Conservation (phyloP, 2,329 filamentous ascomycete species). For the Fusarium chlamydosporum region DNA sequence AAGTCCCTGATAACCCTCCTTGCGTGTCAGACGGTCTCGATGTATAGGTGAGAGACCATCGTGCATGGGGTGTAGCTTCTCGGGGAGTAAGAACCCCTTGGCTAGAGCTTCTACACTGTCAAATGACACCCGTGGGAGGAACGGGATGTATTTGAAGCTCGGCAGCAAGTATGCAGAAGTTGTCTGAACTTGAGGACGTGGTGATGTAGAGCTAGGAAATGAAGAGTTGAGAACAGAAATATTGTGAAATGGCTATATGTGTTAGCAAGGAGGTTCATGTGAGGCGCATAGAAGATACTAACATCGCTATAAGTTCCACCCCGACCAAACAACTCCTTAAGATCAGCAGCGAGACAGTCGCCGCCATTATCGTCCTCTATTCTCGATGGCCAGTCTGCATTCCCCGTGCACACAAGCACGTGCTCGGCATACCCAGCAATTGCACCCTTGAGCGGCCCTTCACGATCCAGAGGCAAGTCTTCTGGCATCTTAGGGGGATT, state of each 20-base stretch:
- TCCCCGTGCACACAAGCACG: slow-evolving; percentile 85
- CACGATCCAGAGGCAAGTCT: slow-evolving; percentile 80
- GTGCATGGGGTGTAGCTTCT: slow-evolving; percentile 72
- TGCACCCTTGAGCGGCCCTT: slow-evolving; percentile 78
- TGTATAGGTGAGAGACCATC: slow-evolving; percentile 71
- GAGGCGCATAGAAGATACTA: slow-evolving; percentile 47
- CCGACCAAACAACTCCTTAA: slow-evolving; percentile 78
- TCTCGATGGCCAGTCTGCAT: slow-evolving; percentile 82
- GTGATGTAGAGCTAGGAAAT: slow-evolving; percentile 71
- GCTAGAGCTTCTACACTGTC: slow-evolving; percentile 70
- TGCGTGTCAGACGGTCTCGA: slow-evolving; percentile 65
- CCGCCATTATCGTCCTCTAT: slow-evolving; percentile 85
- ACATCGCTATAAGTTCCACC: slow-evolving; percentile 78
- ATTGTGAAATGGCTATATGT: slow-evolving; percentile 83
- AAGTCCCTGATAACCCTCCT: slow-evolving; percentile 65
- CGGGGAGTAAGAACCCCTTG: slow-evolving; percentile 76
- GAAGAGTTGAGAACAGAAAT: slow-evolving; percentile 83
- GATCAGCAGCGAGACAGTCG: slow-evolving; percentile 76
- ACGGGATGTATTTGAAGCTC: slow-evolving; percentile 83
- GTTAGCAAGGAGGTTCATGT: slow-evolving; percentile 59
- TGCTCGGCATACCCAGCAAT: slow-evolving; percentile 86
- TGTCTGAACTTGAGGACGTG: slow-evolving; percentile 62
- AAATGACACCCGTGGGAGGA: slow-evolving; percentile 73
- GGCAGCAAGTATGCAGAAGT: slow-evolving; percentile 84
- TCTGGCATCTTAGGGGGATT: slow-evolving; percentile 73